These are phyloP conservation scores for Agroathelia rolfsii DNA, from an alignment of 1,284 basidiomycete genomes.

Conservation along the genomic window DNA sequence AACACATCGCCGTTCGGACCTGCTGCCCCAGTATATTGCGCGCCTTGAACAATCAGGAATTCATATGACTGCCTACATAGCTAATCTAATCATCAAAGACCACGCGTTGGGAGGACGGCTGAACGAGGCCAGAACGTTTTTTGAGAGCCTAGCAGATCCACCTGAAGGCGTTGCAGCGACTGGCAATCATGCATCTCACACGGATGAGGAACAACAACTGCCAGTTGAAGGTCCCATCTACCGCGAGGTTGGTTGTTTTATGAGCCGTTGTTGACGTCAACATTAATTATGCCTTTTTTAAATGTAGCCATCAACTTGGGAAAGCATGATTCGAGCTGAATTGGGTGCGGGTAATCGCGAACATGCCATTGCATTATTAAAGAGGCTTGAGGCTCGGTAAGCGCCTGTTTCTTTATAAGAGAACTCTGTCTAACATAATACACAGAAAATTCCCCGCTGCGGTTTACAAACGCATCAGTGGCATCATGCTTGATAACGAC, in stretches of 20 bases:
- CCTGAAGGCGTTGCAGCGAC: slow-evolving; percentile 81
- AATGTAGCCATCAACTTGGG: slow-evolving; percentile 89
- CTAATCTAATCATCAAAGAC: slow-evolving; percentile 87
- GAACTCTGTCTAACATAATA: too few relatives aligned
- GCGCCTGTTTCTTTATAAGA: too few relatives aligned
- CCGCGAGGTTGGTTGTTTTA: slow-evolving; percentile 68
- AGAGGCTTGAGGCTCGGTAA: slow-evolving; percentile 70
- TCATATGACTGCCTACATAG: slow-evolving; percentile 93
- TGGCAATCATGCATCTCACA: slow-evolving; percentile 80
- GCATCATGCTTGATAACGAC: slow-evolving; percentile 34
- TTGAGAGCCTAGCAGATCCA: slow-evolving; percentile 84
- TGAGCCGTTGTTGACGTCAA: slow-evolving; percentile 4
- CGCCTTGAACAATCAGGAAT: slow-evolving; percentile 59
- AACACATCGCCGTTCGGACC: slow-evolving; percentile 69
- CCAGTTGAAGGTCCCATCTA: slow-evolving; percentile 59
- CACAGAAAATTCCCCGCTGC: too few relatives aligned
- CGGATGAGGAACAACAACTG: too few relatives aligned
- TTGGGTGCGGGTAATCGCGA: slow-evolving; percentile 68
- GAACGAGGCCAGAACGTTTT: slow-evolving; percentile 63
- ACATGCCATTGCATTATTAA: slow-evolving; percentile 62
- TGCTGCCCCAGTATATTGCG: slow-evolving; percentile 62
- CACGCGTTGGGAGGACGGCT: slow-evolving; percentile 71
- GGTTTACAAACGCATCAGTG: slow-evolving; percentile 32
- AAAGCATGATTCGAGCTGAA: slow-evolving; percentile 92
- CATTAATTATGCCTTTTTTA: slow-evolving; percentile 8